phyloP scores from a whole-genome alignment of 2,329 filamentous ascomycete species.

The Neoascochyta sp. region DNA sequence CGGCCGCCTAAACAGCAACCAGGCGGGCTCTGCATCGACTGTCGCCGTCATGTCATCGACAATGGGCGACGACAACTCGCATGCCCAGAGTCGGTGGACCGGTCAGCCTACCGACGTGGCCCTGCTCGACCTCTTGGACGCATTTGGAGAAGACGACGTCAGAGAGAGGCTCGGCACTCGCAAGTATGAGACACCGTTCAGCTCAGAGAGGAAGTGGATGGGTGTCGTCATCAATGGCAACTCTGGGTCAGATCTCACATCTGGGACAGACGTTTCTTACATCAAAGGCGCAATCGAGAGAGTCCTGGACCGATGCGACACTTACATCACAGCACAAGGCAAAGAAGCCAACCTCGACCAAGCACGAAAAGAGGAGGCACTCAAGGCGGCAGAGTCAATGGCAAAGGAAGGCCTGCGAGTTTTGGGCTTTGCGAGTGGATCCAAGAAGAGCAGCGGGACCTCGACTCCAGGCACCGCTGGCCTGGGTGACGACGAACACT shows the following conservation, averaged over 20 bases:
- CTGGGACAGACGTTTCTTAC: conserved; percentile 77
- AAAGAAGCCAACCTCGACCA: conserved; percentile 83
- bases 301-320: conserved; percentile 81
- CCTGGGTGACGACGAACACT: conserved; percentile 65
- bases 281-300: conserved; percentile 93
- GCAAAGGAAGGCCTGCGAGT: conserved; percentile 86
- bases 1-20: conserved; percentile 70
- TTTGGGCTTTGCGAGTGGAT: conserved; percentile 86
- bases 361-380: conserved; percentile 66
- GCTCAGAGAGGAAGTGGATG: conserved; percentile 99
- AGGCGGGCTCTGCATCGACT: conserved; percentile 67
- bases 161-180: conserved; percentile 80
- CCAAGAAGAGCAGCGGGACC: conserved; percentile 38
- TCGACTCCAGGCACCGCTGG: conserved; percentile 26
- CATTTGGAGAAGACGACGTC: conserved; percentile 86
- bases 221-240: conserved; percentile 70
- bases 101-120: conserved; percentile 97
- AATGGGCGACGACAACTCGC: conserved; percentile 58
- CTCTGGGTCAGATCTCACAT: conserved; percentile 48
- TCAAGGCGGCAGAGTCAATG: conserved; percentile 79
- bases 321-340: conserved; percentile 81
- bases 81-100: conserved; percentile 82
- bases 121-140: conserved; percentile 89
- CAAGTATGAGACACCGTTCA: conserved; percentile 85
- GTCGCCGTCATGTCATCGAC: conserved; percentile 85